Evolutionary conservation across 768 basidiomycete genomes (phyloP).

Genomic region (Mycena vitilis): DNA sequence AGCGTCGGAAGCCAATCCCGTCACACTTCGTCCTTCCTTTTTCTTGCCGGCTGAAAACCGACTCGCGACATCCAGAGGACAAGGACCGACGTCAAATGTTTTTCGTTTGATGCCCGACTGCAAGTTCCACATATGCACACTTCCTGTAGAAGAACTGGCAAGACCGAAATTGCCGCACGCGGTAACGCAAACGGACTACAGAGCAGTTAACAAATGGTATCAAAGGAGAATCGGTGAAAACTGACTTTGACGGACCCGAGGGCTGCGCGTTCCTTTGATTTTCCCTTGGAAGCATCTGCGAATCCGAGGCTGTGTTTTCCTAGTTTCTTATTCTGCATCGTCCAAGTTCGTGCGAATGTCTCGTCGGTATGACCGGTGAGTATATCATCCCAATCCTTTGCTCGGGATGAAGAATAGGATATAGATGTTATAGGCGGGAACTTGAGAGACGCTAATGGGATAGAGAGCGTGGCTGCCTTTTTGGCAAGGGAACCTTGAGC

Average conservation of each 20-base stretch:
- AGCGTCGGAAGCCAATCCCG: conserved; percentile 87
- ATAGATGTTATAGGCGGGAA: conserved; percentile 84
- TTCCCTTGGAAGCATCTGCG: conserved; percentile 60
- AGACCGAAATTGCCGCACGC: conserved; percentile 97
- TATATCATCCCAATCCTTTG: conserved; percentile 98
- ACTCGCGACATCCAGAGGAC: conserved; percentile 64
- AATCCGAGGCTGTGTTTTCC: conserved; percentile 82
- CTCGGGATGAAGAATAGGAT: conserved; percentile 80
- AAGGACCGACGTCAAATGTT: conserved; percentile 75
- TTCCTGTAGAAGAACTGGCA: conserved; percentile 83
- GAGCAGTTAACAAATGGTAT: conserved; percentile 14
- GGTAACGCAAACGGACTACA: conserved; percentile 85
- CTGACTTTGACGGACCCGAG: conserved; percentile 80
- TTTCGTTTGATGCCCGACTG: conserved; percentile 92
- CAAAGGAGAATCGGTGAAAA: neutral
- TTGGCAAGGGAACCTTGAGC: conserved; percentile 81
- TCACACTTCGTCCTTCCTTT: conserved; percentile 69
- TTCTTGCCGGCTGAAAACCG: conserved; percentile 53
- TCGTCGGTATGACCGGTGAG: conserved; percentile 92
- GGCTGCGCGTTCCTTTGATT: conserved; percentile 54
- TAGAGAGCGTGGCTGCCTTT: conserved; percentile 82
- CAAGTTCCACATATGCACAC: conserved; percentile 95
- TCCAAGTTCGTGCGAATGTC: conserved; percentile 87
- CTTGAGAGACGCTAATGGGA: conserved; percentile 85
- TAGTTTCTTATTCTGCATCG: conserved; percentile 80